Percentiles rank a stretch among this genome's conserved stretches.
Evolutionary conservation across 1,284 basidiomycete genomes (phyloP).

Genomic region (Tilletia walkeri): DNA sequence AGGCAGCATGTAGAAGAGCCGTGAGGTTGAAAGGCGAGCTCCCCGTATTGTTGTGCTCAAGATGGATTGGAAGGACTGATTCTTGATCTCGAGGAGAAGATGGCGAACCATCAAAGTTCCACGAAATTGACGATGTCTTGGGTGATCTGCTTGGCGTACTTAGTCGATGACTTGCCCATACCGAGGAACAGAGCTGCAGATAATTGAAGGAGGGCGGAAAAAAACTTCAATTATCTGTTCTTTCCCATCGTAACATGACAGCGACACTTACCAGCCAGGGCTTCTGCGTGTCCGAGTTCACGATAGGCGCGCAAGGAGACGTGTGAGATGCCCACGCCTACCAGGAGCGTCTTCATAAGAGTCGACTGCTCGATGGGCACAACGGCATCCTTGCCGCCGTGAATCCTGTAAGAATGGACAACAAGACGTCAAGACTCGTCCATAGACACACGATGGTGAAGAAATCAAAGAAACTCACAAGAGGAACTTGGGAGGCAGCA

Average conservation of each 20-base stretch:
- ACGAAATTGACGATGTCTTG: slow-evolving; percentile 41
- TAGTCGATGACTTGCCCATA: slow-evolving; percentile 43
- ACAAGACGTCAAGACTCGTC: not conserved
- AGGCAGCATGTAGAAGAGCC: no score
- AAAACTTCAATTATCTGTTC: not conserved
- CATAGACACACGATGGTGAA: not conserved
- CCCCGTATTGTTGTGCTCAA: no score
- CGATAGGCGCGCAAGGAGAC: slow-evolving; percentile 54
- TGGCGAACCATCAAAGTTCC: slow-evolving; percentile 8
- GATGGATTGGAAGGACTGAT: no score
- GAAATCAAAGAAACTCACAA: slow-evolving; percentile 27
- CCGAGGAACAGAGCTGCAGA: slow-evolving; percentile 37
- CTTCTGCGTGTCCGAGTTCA: slow-evolving; percentile 55
- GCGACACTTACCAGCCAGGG: slow-evolving; percentile 42
- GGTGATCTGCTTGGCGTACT: slow-evolving; percentile 53
- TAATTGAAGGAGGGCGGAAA: not conserved
- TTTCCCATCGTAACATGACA: not conserved
- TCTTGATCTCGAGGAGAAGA: not conserved
- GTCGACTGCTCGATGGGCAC: slow-evolving; percentile 56
- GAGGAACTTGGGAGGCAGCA: slow-evolving; percentile 55
- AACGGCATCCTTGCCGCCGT: slow-evolving; percentile 55
- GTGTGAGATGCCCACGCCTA: slow-evolving; percentile 56
- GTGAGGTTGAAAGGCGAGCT: no score
- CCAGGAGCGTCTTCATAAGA: slow-evolving; percentile 56
- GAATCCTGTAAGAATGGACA: slow-evolving; percentile 31